phyloP scores from a whole-genome alignment of 2,329 filamentous ascomycete species.

The Clonostachys solani region DNA sequence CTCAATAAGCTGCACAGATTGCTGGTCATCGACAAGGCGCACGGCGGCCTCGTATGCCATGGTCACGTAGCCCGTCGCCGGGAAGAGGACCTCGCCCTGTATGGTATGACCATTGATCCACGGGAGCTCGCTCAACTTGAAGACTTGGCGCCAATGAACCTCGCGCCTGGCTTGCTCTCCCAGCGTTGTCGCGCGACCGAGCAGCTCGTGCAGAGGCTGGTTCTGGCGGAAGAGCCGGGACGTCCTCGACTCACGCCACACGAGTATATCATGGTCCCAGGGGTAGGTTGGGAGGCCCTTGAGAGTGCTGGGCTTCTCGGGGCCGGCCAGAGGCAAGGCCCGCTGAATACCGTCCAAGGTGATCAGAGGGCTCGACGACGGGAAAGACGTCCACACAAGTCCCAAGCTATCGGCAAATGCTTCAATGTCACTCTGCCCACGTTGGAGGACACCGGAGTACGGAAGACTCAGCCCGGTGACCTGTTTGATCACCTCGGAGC shows the following conservation, averaged over 20 bases:
- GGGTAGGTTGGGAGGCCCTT: slow-evolving; percentile 20
- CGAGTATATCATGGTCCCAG: slow-evolving; percentile 21
- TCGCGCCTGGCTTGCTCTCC: slow-evolving; percentile 18
- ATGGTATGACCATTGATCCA: slow-evolving; percentile 54
- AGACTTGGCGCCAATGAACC: slow-evolving; percentile 39
- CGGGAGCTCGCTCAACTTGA: slow-evolving; percentile 40
- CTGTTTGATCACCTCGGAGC: slow-evolving; percentile 40
- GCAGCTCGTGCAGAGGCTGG: slow-evolving; percentile 26
- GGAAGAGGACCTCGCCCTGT: slow-evolving; percentile 42
- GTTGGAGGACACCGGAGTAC: slow-evolving; percentile 37
- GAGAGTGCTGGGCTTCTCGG: too few species aligned
- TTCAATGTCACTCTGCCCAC: slow-evolving; percentile 28
- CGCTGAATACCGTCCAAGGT: too few species aligned
- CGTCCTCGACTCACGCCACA: slow-evolving; percentile 23
- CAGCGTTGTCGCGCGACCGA: slow-evolving; percentile 28
- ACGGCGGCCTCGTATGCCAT: slow-evolving; percentile 36
- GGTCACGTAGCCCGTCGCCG: slow-evolving; percentile 35
- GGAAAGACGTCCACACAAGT: too few species aligned
- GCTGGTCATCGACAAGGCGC: neutral
- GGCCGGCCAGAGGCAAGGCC: too few species aligned
- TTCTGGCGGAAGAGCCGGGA: slow-evolving; percentile 26
- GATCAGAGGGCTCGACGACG: too few species aligned
- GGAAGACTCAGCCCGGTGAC: slow-evolving; percentile 30
- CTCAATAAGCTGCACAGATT: slow-evolving; percentile 6
- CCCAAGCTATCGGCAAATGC: slow-evolving; percentile 9